Evolutionary conservation across 2,329 filamentous ascomycete genomes (phyloP).

Genomic region (Xylaria sp.): DNA sequence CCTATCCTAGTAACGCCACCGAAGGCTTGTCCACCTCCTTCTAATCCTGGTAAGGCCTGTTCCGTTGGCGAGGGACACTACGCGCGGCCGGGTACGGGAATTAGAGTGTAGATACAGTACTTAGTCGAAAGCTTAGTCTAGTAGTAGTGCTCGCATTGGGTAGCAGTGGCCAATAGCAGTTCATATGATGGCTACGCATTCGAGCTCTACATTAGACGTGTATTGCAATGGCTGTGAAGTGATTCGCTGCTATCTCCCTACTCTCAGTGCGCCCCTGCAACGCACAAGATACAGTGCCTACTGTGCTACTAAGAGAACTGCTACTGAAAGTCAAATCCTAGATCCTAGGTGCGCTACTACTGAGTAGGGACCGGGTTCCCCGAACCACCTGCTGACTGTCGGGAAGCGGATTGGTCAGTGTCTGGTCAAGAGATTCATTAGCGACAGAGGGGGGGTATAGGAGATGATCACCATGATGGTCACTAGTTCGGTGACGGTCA

Average conservation of each 20-base stretch:
- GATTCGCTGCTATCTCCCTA: constrained; percentile 25
- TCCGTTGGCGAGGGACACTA: neutral
- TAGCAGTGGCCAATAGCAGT: neutral
- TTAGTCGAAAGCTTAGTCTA: too few species aligned
- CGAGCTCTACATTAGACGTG: neutral
- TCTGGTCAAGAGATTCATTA: neutral
- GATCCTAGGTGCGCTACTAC: neutral
- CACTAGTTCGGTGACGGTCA: too few species aligned
- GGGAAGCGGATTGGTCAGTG: constrained; percentile 22
- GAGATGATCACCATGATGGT: too few species aligned
- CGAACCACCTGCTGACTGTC: constrained; percentile 33
- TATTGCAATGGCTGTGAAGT: constrained; percentile 14
- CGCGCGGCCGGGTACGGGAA: neutral
- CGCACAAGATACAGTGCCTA: neutral
- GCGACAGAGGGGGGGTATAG: too few species aligned
- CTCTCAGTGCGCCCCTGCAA: neutral
- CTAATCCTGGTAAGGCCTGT: constrained; percentile 18
- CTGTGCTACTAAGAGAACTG: neutral
- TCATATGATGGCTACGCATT: neutral
- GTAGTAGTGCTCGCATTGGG: too few species aligned
- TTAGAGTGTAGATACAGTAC: neutral
- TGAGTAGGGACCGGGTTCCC: neutral
- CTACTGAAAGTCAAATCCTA: neutral
- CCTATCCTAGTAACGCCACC: constrained; percentile 18
- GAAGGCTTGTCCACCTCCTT: constrained; percentile 35